These are phyloP conservation scores for Agrocybe pediades DNA, from an alignment of 768 basidiomycete genomes.

Conservation along the genomic window DNA sequence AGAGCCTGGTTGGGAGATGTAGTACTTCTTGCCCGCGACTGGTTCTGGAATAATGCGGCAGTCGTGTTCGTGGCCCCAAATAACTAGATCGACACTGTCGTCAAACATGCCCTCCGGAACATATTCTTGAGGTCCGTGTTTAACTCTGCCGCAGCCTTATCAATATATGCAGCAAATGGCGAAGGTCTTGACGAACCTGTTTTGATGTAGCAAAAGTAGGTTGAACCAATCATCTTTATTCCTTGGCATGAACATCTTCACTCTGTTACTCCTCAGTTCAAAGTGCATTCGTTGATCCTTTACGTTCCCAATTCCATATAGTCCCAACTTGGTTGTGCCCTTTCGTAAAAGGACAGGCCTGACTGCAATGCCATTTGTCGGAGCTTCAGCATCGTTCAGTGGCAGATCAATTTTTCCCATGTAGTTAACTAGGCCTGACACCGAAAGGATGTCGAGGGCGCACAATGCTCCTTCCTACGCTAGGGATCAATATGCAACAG, in stretches of 20 bases:
- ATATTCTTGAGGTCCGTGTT: slow-evolving; percentile 91
- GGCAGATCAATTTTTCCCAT: slow-evolving; percentile 96
- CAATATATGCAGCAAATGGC: background rate
- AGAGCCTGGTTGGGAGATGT: slow-evolving; percentile 93
- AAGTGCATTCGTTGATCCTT: slow-evolving; percentile 97
- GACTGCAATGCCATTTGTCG: slow-evolving; percentile 78
- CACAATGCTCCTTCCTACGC: slow-evolving; percentile 92
- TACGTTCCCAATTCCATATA: slow-evolving; percentile 97
- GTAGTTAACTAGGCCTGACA: slow-evolving; percentile 93
- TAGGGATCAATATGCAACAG: background rate
- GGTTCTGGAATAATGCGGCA: slow-evolving; percentile 90
- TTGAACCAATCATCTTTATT: slow-evolving; percentile 96
- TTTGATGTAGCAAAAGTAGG: slow-evolving; percentile 91
- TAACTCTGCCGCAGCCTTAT: slow-evolving; percentile 59
- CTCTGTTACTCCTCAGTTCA: slow-evolving; percentile 90
- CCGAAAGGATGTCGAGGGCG: slow-evolving; percentile 93
- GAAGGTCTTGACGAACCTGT: slow-evolving; percentile 73
- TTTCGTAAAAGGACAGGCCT: slow-evolving; percentile 90
- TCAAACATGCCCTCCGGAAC: slow-evolving; percentile 98
- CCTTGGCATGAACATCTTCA: slow-evolving; percentile 94
- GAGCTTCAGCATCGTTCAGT: slow-evolving; percentile 60
- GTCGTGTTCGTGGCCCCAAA: slow-evolving; percentile 99
- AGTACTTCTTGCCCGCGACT: slow-evolving; percentile 90
- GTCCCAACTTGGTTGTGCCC: slow-evolving; percentile 81
- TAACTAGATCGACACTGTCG: slow-evolving; percentile 87